Base-by-base conservation (phyloP, 495 filamentous ascomycete species). In the Xylaria sp. region DNA sequence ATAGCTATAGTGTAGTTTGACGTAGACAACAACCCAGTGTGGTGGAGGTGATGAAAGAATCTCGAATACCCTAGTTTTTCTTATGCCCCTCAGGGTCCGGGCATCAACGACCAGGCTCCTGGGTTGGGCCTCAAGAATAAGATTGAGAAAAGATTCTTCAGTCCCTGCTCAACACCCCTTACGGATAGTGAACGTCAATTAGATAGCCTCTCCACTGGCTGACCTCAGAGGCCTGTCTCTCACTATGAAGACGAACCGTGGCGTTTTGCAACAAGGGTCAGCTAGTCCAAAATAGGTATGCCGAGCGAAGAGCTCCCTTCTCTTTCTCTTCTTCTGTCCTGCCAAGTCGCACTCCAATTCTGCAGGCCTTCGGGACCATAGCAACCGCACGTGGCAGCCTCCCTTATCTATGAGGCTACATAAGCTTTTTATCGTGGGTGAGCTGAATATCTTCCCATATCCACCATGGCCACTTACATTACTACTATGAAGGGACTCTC, bases 81-180 rank as follows among this genome's bases (percentile, higher is more conserved):
- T 41, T 15, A n/a, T 7, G 12, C 33, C 58, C 33, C 21, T 41
- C 58, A 37, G 58, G 53, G 53, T 41, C 58, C 37, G 58, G 53
- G 53, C 53, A 58, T n/a, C 55, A 58, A 58, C 55, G 31, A 35
- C 55, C 55, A n/a, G 55, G 55, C 31, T n/a, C 12, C 31, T 37
- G 55, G 17, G 37, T 62, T 62, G 59, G 59, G 59, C 59, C 43
- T 62, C 59, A 62, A 62, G 33, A n/a, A 55, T 55, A 31, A 55
- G 57, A 59, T 21, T 59, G 33, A 59, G 57, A 6, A 59, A 37
- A 37, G 33, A 58, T n/a, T 35, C 57, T n/a, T 59, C 17, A 59
- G 19, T 59, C 57, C 19, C 37, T 8, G 57, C n/a, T 59, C 19
- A 37, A 37, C 4, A 6, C 57, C 57, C 57, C 29, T 59, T 59